Conservation (phyloP, 345 rosid genomes). For the Pugionium cornutum region DNA sequence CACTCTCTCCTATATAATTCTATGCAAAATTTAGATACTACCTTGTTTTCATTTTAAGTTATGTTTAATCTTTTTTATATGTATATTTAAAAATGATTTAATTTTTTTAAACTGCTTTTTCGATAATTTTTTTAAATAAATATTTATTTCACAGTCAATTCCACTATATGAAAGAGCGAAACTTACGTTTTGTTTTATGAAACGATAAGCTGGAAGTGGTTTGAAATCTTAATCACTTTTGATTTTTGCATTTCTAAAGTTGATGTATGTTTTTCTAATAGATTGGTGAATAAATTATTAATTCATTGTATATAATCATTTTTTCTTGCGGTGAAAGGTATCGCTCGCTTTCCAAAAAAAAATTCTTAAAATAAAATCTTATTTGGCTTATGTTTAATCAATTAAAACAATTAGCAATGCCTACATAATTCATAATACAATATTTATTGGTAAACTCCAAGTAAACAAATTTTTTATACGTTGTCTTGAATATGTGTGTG, state of each 20-base stretch:
- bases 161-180: neutral
- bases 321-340: conserved; percentile 33
- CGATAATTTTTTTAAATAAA: too few species aligned
- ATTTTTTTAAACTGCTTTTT: too few species aligned
- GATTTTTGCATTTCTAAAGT: conserved; percentile 15
- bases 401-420: neutral
- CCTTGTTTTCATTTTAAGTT: too few species aligned
- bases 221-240: conserved; percentile 40
- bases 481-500: conserved; percentile 5
- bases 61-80: too few species aligned
- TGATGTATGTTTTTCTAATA: conserved; percentile 38
- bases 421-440: conserved; percentile 2
- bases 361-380: neutral
- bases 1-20: too few species aligned
- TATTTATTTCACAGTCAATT: neutral
- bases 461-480: neutral
- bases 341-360: neutral
- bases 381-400: conserved; percentile 36
- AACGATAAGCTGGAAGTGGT: conserved; percentile 34
- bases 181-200: conserved; percentile 17
- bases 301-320: conserved; percentile 32
- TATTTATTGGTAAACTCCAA: neutral
- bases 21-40: too few species aligned
- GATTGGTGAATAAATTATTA: conserved; percentile 32
- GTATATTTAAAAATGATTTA: too few species aligned